These are phyloP conservation scores for Mycena polygramma DNA, from an alignment of 768 basidiomycete genomes.

Conservation along the genomic window DNA sequence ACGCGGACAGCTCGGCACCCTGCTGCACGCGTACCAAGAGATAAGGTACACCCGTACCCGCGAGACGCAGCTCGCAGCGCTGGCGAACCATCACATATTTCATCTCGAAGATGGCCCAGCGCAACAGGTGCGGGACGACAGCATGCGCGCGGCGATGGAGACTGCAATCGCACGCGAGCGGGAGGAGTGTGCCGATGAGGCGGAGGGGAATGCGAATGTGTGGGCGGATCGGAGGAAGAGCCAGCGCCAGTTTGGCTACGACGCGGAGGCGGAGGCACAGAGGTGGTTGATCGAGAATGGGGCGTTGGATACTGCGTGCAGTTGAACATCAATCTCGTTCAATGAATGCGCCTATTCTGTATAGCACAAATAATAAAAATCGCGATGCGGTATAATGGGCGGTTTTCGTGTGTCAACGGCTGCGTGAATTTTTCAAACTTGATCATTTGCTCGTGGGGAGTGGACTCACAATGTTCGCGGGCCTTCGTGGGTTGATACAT, in stretches of 20 bases:
- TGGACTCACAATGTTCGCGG: no score
- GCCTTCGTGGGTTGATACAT: no score
- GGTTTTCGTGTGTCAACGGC: no score
- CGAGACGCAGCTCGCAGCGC: conserved; percentile 61
- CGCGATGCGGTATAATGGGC: no score
- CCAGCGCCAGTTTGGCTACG: conserved; percentile 63
- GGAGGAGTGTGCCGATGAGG: conserved; percentile 30
- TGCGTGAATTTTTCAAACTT: no score
- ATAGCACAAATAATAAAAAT: no score
- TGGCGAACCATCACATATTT: conserved; percentile 66
- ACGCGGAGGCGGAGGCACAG: conserved; percentile 66
- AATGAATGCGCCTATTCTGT: no score
- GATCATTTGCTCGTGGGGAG: no score
- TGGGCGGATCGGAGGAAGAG: conserved; percentile 70
- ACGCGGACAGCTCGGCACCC: conserved; percentile 55
- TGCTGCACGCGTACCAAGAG: conserved; percentile 65
- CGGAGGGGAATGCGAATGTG: conserved; percentile 58
- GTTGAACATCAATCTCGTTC: no score
- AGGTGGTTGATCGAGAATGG: conserved; percentile 54
- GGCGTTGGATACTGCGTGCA: no score
- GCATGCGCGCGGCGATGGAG: conserved; percentile 66
- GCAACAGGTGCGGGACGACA: conserved; percentile 63
- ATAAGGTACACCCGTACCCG: conserved; percentile 66
- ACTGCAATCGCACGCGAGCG: conserved; percentile 46
- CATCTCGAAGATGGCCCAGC: conserved; percentile 71